Percentiles rank a stretch among this genome's conserved stretches.
Evolutionary conservation across 2,329 filamentous ascomycete species (phyloP).

Genomic region (Alternaria longipes): DNA sequence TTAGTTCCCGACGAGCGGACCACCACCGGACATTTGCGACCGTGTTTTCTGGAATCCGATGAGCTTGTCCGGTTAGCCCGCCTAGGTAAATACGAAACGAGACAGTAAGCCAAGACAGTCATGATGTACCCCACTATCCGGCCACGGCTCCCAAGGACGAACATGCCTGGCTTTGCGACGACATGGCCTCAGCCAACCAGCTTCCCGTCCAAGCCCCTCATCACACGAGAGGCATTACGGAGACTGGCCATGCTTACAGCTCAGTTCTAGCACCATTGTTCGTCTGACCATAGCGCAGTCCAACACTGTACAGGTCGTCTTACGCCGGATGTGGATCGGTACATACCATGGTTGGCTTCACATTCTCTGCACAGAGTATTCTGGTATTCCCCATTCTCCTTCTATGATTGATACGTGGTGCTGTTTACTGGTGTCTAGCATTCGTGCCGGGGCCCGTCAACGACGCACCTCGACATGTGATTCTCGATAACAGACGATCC

Average conservation of each 20-base stretch:
- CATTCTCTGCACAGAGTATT: slow-evolving; percentile 30
- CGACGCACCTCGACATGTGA: slow-evolving; percentile 12
- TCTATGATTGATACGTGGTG: slow-evolving; percentile 32
- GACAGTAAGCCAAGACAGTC: slow-evolving; percentile 32
- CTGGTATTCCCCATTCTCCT: slow-evolving; percentile 38
- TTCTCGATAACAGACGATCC: neutral
- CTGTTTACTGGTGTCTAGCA: slow-evolving; percentile 39
- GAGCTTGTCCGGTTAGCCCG: slow-evolving; percentile 31
- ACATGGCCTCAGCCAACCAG: slow-evolving; percentile 13
- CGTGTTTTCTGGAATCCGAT: slow-evolving; percentile 28
- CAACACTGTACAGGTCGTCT: slow-evolving; percentile 17
- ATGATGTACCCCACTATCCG: slow-evolving; percentile 29
- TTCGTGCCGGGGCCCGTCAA: slow-evolving; percentile 12
- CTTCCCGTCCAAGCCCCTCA: slow-evolving; percentile 7
- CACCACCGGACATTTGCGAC: slow-evolving; percentile 27
- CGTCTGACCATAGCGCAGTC: slow-evolving; percentile 10
- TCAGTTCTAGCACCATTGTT: slow-evolving; percentile 16
- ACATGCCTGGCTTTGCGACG: slow-evolving; percentile 22
- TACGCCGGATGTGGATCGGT: slow-evolving; percentile 31
- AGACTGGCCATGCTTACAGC: slow-evolving; percentile 18
- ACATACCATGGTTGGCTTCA: slow-evolving; percentile 27
- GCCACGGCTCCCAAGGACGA: slow-evolving; percentile 23
- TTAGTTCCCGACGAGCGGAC: slow-evolving; percentile 35
- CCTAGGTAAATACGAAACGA: slow-evolving; percentile 38
- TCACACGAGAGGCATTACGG: slow-evolving; percentile 10